Base-by-base conservation (phyloP, 805 yeast genomes). In the Scheffersomyces spartinae region DNA sequence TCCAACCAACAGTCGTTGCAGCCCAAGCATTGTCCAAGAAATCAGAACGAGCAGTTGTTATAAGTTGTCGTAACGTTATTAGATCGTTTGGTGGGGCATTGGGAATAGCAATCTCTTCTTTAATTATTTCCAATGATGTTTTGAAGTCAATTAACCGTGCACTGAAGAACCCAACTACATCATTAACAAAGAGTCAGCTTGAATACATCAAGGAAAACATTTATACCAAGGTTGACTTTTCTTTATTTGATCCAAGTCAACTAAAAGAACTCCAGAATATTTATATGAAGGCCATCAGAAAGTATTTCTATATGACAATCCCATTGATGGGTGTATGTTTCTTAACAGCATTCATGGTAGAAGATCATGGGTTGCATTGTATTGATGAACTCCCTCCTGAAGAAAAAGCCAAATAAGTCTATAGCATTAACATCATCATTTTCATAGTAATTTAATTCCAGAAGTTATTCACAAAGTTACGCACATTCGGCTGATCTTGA, bases 41-140 rank as follows among this genome's bases (percentile, higher is more conserved):
- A 26, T 51, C 61, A 3, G 78, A 73, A 33, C 44, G 81, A 23
- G 74, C 79, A 0, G 72, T 72, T 8, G 69, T 69, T 9, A 70
- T 71, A 7, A 58, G 74, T 3, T 55, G 74, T 2, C 54, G 80
- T 41, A 71, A 71, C 36, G 69, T 70, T 13, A 36, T 68, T 24
- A 49, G 80, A 28, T 64, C 74, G 3, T 61, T 74, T 29, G 81
- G 80, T 9, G 76, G 76, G n/a, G 62, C 78, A 1, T 48, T 70
- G 15, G 79, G 80, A 0, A 49, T 71, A 18, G 75, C 78, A 1
- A 45, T 66, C 7, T 42, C 54, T 13, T 54, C 66, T 1, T 45
- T 56, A 9, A 53, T 55, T 16, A 45, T 58, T 11, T 47, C 59
- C 28, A 61, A 57, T 32, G 38, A 57, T 1, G 34, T 59, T 19